phyloP scores from a whole-genome alignment of 176 grass and related monocot genomes.

The Phoenix roebelenii region DNA sequence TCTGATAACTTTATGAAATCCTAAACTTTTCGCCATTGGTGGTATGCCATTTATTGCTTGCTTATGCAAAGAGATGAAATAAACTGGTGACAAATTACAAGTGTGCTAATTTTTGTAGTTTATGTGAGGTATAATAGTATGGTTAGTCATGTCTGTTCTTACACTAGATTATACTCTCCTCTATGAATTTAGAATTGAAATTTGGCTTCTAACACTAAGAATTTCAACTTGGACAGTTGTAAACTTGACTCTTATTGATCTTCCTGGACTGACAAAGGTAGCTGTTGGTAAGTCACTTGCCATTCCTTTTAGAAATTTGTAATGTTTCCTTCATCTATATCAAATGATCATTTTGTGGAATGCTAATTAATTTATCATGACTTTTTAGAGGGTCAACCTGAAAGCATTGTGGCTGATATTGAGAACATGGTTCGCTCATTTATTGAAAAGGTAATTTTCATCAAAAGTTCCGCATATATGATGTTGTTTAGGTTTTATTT shows the following conservation, averaged over 20 bases:
- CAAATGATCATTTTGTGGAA: constrained; percentile 10
- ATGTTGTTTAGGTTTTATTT: too few species aligned
- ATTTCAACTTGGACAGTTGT: constrained; percentile 6
- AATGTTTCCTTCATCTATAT: constrained; percentile 13
- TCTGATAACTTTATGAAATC: too few species aligned
- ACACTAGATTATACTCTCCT: neutral
- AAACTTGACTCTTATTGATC: constrained; percentile 16
- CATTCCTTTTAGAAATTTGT: neutral
- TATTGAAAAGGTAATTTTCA: constrained; percentile 80
- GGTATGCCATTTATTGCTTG: too few species aligned
- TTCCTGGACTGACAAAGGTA: constrained; percentile 23
- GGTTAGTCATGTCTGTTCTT: too few species aligned
- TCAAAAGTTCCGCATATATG: neutral
- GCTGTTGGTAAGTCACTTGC: constrained; percentile 10
- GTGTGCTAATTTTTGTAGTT: too few species aligned
- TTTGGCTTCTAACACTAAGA: neutral
- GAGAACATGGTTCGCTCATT: constrained; percentile 91
- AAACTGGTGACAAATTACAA: too few species aligned
- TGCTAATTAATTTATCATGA: constrained; percentile 2
- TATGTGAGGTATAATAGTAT: too few species aligned
- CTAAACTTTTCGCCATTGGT: too few species aligned
- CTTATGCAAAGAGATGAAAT: too few species aligned
- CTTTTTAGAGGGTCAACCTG: constrained; percentile 73
- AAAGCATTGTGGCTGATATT: constrained; percentile 76
- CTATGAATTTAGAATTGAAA: neutral